phyloP scores from a whole-genome alignment of 2,329 filamentous ascomycete species.

The Fusarium hainanense region DNA sequence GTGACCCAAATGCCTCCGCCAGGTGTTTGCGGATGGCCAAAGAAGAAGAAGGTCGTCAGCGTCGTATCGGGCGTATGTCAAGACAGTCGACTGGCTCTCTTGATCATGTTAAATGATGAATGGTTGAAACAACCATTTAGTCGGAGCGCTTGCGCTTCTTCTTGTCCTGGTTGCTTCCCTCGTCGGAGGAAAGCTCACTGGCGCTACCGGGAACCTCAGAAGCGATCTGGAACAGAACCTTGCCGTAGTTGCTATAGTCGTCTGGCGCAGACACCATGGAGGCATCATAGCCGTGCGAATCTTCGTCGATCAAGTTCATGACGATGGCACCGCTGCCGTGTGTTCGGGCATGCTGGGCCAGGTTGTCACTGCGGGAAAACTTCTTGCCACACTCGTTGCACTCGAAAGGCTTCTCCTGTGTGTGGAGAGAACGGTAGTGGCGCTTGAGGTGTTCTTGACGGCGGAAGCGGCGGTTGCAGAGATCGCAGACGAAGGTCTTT shows the following conservation, averaged over 20 bases:
- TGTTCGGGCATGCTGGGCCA: slow-evolving; percentile 94
- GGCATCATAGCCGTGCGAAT: slow-evolving; percentile 58
- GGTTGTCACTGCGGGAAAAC: slow-evolving; percentile 97
- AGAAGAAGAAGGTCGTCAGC: slow-evolving; percentile 48
- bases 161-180: slow-evolving; percentile 60
- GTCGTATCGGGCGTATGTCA: slow-evolving; percentile 51
- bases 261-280: slow-evolving; percentile 62
- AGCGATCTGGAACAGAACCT: slow-evolving; percentile 84
- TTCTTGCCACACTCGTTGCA: slow-evolving; percentile 99
- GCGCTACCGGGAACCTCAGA: slow-evolving; percentile 76
- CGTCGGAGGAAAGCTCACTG: slow-evolving; percentile 68
- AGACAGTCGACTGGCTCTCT: slow-evolving; percentile 38
- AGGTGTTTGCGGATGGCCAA: slow-evolving; percentile 38
- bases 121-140: slow-evolving; percentile 52
- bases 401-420: slow-evolving; percentile 97
- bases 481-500: slow-evolving; percentile 97
- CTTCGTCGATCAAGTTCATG: slow-evolving; percentile 85
- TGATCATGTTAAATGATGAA: slow-evolving; percentile 33
- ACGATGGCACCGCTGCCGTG: slow-evolving; percentile 91
- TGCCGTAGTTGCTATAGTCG: slow-evolving; percentile 76
- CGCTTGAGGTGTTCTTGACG: slow-evolving; percentile 99
- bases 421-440: slow-evolving; percentile 98
- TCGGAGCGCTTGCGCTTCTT: slow-evolving; percentile 82
- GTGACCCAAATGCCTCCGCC: slow-evolving; percentile 48
- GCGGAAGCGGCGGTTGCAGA: slow-evolving; percentile 97